Evolutionary conservation across 1,284 basidiomycete species (phyloP).

Genomic region (Ceratobasidium sp.): DNA sequence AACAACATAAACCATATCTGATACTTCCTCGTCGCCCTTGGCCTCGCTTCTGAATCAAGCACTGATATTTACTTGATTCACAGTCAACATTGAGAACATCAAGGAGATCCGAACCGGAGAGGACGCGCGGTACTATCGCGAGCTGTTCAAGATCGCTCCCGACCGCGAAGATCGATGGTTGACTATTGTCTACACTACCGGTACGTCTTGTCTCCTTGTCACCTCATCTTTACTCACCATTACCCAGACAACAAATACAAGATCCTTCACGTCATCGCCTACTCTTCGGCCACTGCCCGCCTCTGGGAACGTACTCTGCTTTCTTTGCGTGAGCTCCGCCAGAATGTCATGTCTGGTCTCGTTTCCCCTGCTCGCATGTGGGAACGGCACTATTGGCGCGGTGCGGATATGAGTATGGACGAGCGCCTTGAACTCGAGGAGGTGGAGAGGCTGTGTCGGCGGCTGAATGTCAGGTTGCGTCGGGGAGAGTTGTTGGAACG

Average conservation of each 20-base stretch:
- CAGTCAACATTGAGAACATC: constrained; percentile 90
- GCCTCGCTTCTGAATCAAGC: not conserved
- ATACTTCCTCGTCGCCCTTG: too few species aligned
- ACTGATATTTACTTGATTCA: constrained; percentile 22
- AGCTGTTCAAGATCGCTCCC: constrained; percentile 74
- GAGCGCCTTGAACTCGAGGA: constrained; percentile 77
- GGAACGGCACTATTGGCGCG: constrained; percentile 86
- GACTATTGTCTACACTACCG: constrained; percentile 75
- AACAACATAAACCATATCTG: too few species aligned
- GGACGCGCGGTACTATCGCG: constrained; percentile 80
- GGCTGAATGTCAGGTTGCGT: constrained; percentile 77
- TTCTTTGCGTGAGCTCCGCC: constrained; percentile 68
- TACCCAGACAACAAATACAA: constrained; percentile 81
- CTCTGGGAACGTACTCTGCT: constrained; percentile 74
- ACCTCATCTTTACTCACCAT: not conserved
- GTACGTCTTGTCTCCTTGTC: constrained; percentile 3
- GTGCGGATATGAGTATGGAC: constrained; percentile 70
- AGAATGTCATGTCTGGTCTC: constrained; percentile 74
- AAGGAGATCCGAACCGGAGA: constrained; percentile 88
- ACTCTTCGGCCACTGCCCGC: constrained; percentile 72
- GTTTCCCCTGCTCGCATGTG: constrained; percentile 61
- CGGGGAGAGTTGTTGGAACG: constrained; percentile 68
- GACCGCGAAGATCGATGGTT: constrained; percentile 77
- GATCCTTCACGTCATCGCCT: constrained; percentile 88
- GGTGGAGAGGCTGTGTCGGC: constrained; percentile 77